phyloP scores from a whole-genome alignment of 495 filamentous ascomycete genomes.

The Xylaria castorea region DNA sequence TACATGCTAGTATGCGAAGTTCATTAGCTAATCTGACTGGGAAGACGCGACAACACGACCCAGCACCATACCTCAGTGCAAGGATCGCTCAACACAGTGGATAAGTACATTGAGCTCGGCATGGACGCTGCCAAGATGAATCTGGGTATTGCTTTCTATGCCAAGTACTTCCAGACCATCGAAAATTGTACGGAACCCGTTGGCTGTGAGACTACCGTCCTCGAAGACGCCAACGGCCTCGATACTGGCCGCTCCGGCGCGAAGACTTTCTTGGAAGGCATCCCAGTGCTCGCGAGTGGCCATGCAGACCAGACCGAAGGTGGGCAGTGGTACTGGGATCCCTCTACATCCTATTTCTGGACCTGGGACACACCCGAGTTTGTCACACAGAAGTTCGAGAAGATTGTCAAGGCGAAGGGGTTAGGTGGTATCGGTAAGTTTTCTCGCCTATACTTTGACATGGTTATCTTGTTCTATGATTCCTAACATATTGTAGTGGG shows the following conservation, averaged over 20 bases:
- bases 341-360: conserved; percentile 63
- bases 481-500: conserved; percentile 41
- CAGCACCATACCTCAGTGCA: conserved; percentile 62
- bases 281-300: conserved; percentile 40
- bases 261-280: conserved; percentile 55
- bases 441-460: not conserved
- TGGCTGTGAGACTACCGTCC: conserved; percentile 60
- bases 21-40: conserved; percentile 8
- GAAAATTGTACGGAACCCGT: conserved; percentile 52
- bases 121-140: conserved; percentile 62
- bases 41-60: conserved; percentile 63
- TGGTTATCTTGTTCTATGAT: not conserved
- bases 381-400: conserved; percentile 63
- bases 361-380: conserved; percentile 69
- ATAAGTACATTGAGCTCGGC: conserved; percentile 62
- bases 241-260: conserved; percentile 65
- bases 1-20: not conserved
- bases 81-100: conserved; percentile 56
- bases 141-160: conserved; percentile 71
- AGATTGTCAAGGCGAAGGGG: conserved; percentile 62
- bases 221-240: conserved; percentile 63
- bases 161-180: conserved; percentile 68
- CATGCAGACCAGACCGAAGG: conserved; percentile 58
- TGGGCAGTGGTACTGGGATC: conserved; percentile 69
- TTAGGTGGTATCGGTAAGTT: conserved; percentile 63